A percentile compares a stretch with the other conserved stretches of the same genome.
phyloP scores from a whole-genome alignment of 1,284 basidiomycete genomes.

The Ganoderma sinense region DNA sequence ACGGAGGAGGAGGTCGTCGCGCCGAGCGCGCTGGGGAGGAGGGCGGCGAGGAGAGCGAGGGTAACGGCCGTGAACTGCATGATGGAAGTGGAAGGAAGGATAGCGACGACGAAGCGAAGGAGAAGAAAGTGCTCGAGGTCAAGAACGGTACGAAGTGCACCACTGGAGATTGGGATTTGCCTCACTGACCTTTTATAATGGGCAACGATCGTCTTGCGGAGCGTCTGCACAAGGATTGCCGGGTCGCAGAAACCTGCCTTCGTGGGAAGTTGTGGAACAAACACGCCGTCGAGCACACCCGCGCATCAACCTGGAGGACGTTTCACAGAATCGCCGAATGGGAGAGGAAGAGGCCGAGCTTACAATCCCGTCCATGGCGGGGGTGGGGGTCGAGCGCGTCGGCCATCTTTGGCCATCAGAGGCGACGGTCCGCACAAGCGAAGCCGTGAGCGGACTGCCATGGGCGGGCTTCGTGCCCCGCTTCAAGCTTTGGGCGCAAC shows the following conservation, averaged over 20 bases:
- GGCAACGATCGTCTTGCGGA: no score
- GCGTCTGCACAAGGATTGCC: not conserved
- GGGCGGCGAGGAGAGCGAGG: not conserved
- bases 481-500: no score
- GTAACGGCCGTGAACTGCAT: constrained; percentile 22
- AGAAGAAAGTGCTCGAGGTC: not conserved
- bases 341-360: constrained; percentile 31
- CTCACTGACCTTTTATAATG: not conserved
- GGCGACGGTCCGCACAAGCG: constrained; percentile 14
- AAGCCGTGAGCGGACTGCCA: constrained; percentile 1
- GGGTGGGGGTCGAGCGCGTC: constrained; percentile 48
- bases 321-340: not conserved
- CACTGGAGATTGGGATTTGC: not conserved
- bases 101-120: not conserved
- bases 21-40: not conserved
- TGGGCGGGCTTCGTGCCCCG: not conserved
- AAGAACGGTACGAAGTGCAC: not conserved
- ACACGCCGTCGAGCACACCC: not conserved
- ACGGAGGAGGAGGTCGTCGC: constrained; percentile 37
- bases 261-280: not conserved
- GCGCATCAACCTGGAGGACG: not conserved
- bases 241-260: not conserved
- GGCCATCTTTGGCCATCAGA: constrained; percentile 46
- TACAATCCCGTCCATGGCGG: constrained; percentile 28
- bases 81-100: not conserved